phyloP scores from a whole-genome alignment of 2,329 filamentous ascomycete species.

The Torrubiellomyces zombiae region DNA sequence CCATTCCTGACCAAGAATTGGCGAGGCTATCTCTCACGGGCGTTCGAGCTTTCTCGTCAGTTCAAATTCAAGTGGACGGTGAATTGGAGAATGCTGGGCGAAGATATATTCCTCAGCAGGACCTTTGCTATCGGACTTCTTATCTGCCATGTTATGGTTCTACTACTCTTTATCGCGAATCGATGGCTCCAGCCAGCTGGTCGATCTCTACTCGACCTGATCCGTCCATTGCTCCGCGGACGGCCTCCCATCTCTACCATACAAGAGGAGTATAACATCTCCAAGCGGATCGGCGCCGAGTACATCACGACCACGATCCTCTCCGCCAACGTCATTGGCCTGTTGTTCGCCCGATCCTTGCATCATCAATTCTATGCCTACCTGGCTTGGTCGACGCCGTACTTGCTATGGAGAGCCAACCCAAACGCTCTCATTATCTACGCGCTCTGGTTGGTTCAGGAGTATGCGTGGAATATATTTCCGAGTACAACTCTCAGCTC shows the following conservation, averaged over 20 bases:
- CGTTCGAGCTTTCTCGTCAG: slow-evolving; percentile 79
- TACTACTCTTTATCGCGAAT: slow-evolving; percentile 46
- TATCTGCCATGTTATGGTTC: slow-evolving; percentile 44
- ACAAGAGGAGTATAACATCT: slow-evolving; percentile 40
- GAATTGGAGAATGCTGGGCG: slow-evolving; percentile 92
- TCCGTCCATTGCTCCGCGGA: slow-evolving; percentile 23
- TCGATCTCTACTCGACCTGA: slow-evolving; percentile 38
- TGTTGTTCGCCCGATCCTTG: slow-evolving; percentile 73
- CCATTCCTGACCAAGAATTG: slow-evolving; percentile 56
- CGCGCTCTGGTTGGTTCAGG: slow-evolving; percentile 58
- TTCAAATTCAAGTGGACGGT: slow-evolving; percentile 98
- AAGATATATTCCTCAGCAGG: slow-evolving; percentile 56
- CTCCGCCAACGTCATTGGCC: slow-evolving; percentile 58
- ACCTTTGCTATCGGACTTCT: slow-evolving; percentile 54
- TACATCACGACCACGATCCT: slow-evolving; percentile 67
- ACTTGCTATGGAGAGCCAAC: slow-evolving; percentile 66
- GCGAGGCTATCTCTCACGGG: slow-evolving; percentile 57
- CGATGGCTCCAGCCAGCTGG: slow-evolving; percentile 58
- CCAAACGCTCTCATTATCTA: slow-evolving; percentile 51
- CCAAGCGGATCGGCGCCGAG: slow-evolving; percentile 44
- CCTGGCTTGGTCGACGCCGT: slow-evolving; percentile 77
- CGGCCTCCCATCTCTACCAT: slow-evolving; percentile 27
- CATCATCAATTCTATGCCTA: slow-evolving; percentile 96
- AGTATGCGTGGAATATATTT: slow-evolving; percentile 89
- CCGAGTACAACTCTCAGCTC: slow-evolving; percentile 52